Evolutionary conservation across 306 rosid genomes (phyloP).

Genomic region (Vachellia pachyceras): DNA sequence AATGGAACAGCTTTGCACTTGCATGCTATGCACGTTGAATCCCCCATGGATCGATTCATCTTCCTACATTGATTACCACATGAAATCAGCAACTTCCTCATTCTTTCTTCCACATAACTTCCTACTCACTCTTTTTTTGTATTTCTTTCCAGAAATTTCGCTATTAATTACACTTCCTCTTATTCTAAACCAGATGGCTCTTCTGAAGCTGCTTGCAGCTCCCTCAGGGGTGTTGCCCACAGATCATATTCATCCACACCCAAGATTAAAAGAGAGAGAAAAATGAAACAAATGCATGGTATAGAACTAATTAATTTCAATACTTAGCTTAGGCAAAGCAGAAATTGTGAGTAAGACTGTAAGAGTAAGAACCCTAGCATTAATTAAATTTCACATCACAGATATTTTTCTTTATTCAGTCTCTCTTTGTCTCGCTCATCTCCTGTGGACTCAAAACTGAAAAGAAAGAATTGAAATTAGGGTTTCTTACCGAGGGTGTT

Average conservation of each 20-base stretch:
- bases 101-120: neutral
- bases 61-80: slow-evolving; percentile 2
- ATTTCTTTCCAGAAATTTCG: slow-evolving; percentile 3
- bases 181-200: neutral
- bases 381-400: slow-evolving; percentile 35
- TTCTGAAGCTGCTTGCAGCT: neutral
- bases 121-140: slow-evolving; percentile 15
- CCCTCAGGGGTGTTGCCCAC: neutral
- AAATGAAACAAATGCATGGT: slow-evolving; percentile 4
- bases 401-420: neutral
- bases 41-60: slow-evolving; percentile 32
- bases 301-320: slow-evolving; percentile 1
- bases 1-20: slow-evolving; percentile 40
- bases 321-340: slow-evolving; percentile 4
- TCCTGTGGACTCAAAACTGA: neutral
- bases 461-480: slow-evolving; percentile 39
- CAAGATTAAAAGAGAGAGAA: neutral
- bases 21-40: slow-evolving; percentile 45
- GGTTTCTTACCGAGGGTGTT: slow-evolving; percentile 93
- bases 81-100: neutral
- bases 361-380: slow-evolving; percentile 45
- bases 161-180: slow-evolving; percentile 31
- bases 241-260: slow-evolving; percentile 4
- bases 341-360: too few species aligned
- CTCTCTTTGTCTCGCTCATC: neutral